phyloP scores from a whole-genome alignment of 192 early-diverging fungal species.

The Umbelopsis ramanniana region DNA sequence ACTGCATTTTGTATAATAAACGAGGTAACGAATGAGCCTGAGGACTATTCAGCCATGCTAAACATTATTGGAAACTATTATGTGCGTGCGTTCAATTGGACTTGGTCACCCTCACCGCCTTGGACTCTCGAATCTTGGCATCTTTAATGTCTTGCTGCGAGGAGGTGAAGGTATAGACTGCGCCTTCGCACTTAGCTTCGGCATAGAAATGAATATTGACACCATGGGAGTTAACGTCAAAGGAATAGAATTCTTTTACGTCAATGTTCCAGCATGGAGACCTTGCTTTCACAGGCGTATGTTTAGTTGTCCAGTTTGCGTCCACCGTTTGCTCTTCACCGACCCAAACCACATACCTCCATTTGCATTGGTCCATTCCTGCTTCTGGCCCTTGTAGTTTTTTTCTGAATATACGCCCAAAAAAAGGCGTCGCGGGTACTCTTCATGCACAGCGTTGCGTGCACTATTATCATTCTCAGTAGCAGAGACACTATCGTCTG shows the following conservation, averaged over 20 bases:
- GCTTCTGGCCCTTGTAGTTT: neutral
- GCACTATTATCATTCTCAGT: too few species aligned
- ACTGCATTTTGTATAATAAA: too few species aligned
- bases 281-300: too few species aligned
- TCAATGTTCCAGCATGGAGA: neutral
- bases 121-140: neutral
- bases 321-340: too few species aligned
- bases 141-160: neutral
- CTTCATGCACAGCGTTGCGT: too few species aligned
- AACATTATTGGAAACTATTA: too few species aligned
- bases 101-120: neutral
- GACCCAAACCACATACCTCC: neutral
- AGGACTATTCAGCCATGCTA: too few species aligned
- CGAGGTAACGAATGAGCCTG: too few species aligned
- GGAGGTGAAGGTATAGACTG: neutral
- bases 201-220: neutral
- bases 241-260: neutral
- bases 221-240: neutral
- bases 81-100: too few species aligned
- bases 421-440: neutral
- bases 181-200: neutral
- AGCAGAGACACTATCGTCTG: too few species aligned
- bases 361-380: neutral
- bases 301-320: too few species aligned
- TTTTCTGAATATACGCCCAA: neutral